Evolutionary conservation across 2,329 filamentous ascomycete genomes (phyloP).

Genomic region (Lasiodiplodia sp.): DNA sequence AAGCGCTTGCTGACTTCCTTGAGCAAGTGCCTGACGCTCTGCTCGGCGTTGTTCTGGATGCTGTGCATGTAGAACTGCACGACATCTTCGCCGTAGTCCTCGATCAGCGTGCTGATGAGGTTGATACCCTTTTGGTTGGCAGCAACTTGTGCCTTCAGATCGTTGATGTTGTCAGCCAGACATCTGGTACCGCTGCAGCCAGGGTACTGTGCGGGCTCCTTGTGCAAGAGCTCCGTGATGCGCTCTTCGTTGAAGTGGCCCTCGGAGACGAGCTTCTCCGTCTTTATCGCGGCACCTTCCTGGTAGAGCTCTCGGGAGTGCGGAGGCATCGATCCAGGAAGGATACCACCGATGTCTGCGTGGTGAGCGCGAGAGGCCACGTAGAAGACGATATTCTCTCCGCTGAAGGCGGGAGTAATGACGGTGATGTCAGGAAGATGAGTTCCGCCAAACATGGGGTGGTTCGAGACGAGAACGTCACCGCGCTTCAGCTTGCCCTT

Average conservation of each 20-base stretch:
- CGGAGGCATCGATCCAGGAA: constrained; percentile 84
- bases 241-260: constrained; percentile 80
- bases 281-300: constrained; percentile 64
- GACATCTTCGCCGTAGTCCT: constrained; percentile 77
- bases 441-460: constrained; percentile 83
- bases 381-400: constrained; percentile 80
- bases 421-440: constrained; percentile 86
- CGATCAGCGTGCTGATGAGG: constrained; percentile 75
- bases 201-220: constrained; percentile 75
- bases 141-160: constrained; percentile 85
- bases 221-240: constrained; percentile 73
- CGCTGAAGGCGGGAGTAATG: constrained; percentile 79
- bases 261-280: constrained; percentile 74
- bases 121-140: constrained; percentile 87
- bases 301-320: constrained; percentile 68
- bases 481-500: constrained; percentile 77
- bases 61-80: constrained; percentile 85
- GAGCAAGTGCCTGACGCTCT: constrained; percentile 75
- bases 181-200: constrained; percentile 82
- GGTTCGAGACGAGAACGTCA: constrained; percentile 84
- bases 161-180: constrained; percentile 82
- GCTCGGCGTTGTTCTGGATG: constrained; percentile 82
- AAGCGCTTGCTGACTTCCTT: constrained; percentile 75
- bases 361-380: constrained; percentile 83
- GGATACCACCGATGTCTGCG: constrained; percentile 83